Percentiles rank a stretch among this genome's conserved stretches.
These are phyloP conservation scores for Boletales sp. DNA, from an alignment of 768 basidiomycete species.

Conservation along the genomic window DNA sequence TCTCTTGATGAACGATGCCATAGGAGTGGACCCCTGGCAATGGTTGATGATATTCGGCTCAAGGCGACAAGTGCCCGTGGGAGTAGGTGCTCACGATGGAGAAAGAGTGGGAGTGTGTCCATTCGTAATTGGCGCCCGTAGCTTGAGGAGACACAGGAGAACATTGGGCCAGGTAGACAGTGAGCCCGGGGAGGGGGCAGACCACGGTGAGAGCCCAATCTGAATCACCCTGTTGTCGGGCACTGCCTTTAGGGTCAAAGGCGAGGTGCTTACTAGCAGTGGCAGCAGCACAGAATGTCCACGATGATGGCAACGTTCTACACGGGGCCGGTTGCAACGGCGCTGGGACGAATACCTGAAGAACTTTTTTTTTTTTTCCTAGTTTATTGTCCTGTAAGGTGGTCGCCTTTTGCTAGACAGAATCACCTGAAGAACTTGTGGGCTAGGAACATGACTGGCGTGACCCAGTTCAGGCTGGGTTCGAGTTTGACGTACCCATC, in stretches of 20 bases:
- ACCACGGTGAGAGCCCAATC: conserved; percentile 1
- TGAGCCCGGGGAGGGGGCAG: too few species aligned
- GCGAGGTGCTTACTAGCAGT: too few species aligned
- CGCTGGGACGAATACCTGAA: conserved; percentile 49
- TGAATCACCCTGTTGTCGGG: conserved; percentile 15
- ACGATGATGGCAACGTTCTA: conserved; percentile 36
- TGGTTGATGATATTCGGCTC: too few species aligned
- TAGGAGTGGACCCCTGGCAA: too few species aligned
- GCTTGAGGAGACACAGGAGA: neutral
- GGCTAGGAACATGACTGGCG: conserved; percentile 44
- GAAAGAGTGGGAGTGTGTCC: too few species aligned
- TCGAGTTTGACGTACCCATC: conserved; percentile 66
- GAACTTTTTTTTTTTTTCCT: too few species aligned
- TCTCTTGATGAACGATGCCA: neutral
- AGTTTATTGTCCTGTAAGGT: too few species aligned
- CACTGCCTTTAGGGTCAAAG: conserved; percentile 19
- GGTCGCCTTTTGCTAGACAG: too few species aligned
- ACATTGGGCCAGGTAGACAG: too few species aligned
- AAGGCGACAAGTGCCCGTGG: neutral
- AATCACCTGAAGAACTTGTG: too few species aligned
- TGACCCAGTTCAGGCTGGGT: conserved; percentile 45
- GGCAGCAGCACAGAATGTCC: conserved; percentile 6
- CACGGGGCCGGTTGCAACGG: conserved; percentile 44
- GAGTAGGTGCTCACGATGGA: too few species aligned
- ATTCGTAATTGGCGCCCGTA: conserved; percentile 8